These are phyloP conservation scores for Dioszegia hungarica DNA, from an alignment of 768 basidiomycete genomes.

Conservation along the genomic window DNA sequence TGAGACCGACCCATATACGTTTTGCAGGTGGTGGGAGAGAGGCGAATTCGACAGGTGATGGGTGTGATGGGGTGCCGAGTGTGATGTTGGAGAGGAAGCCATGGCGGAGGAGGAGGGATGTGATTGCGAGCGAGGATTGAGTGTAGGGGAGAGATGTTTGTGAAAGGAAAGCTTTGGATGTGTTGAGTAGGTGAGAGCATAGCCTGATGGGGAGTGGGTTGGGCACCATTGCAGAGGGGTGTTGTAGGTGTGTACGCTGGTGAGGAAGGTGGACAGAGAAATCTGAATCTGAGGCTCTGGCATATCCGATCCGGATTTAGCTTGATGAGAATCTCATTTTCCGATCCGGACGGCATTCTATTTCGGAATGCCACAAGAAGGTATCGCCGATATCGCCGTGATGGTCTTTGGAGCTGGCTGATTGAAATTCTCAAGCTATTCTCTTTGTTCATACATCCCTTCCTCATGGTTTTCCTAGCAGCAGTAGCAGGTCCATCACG, in stretches of 20 bases:
- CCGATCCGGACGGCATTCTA: no score
- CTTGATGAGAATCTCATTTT: no score
- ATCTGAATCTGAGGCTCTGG: background rate
- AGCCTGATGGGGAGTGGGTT: constrained; percentile 63
- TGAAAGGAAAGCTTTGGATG: constrained; percentile 79
- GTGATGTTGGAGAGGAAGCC: constrained; percentile 82
- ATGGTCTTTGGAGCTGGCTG: constrained; percentile 11
- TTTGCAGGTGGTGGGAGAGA: constrained; percentile 60
- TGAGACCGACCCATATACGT: constrained; percentile 89
- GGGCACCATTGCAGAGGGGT: background rate
- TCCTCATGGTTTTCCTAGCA: constrained; percentile 18
- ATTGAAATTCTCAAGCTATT: no score
- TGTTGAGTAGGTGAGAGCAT: constrained; percentile 85
- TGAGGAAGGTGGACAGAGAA: background rate
- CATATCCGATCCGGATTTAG: no score
- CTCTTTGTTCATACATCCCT: background rate
- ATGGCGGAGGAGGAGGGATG: constrained; percentile 82
- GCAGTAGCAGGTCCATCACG: constrained; percentile 40
- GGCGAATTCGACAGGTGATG: constrained; percentile 64
- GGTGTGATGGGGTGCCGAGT: constrained; percentile 57
- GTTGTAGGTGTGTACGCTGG: background rate
- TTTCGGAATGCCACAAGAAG: constrained; percentile 9
- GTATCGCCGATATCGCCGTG: no score
- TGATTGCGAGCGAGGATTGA: constrained; percentile 84
- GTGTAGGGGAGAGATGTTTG: constrained; percentile 73